Evolutionary conservation across 352 stramenopile species (phyloP).

Genomic region (Pythium biforme): DNA sequence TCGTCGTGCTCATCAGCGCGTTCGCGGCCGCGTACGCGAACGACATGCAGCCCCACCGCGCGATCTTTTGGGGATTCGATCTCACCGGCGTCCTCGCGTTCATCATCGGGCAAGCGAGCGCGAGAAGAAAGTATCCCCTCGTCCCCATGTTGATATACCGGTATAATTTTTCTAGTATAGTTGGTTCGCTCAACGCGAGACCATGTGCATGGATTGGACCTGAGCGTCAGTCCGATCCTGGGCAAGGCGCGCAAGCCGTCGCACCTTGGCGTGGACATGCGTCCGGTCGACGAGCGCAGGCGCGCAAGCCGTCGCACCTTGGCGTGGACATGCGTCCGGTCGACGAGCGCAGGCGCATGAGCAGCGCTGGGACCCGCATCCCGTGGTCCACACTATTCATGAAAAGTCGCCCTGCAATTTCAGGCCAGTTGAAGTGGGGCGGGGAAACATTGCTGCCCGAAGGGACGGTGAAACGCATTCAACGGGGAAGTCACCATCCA

Average conservation of each 20-base stretch:
- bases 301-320: too few relatives aligned
- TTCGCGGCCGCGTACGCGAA: conserved; percentile 34
- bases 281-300: too few relatives aligned
- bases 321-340: too few relatives aligned
- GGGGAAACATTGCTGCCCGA: not conserved
- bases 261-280: too few relatives aligned
- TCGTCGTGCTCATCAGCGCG: conserved; percentile 32
- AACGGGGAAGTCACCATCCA: not conserved
- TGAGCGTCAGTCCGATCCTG: too few relatives aligned
- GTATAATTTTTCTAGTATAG: not conserved
- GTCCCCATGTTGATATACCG: not conserved
- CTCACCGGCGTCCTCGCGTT: conserved; percentile 42
- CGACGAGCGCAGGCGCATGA: too few relatives aligned
- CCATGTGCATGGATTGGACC: too few relatives aligned
- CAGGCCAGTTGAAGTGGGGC: not conserved
- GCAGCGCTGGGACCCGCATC: too few relatives aligned
- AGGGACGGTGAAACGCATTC: not conserved
- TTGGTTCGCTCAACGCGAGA: not conserved
- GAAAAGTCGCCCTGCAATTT: not conserved
- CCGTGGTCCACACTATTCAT: not conserved
- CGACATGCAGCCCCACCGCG: conserved; percentile 32
- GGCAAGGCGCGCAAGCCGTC: too few relatives aligned
- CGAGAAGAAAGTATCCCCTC: too few relatives aligned
- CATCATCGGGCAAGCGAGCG: conserved; percentile 20
- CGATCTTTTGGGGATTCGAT: conserved; percentile 33